Evolutionary conservation across 192 early-diverging fungal species (phyloP), one percentile per base, ranked within the genome.

Genomic region (Funneliformis geosporum): DNA sequence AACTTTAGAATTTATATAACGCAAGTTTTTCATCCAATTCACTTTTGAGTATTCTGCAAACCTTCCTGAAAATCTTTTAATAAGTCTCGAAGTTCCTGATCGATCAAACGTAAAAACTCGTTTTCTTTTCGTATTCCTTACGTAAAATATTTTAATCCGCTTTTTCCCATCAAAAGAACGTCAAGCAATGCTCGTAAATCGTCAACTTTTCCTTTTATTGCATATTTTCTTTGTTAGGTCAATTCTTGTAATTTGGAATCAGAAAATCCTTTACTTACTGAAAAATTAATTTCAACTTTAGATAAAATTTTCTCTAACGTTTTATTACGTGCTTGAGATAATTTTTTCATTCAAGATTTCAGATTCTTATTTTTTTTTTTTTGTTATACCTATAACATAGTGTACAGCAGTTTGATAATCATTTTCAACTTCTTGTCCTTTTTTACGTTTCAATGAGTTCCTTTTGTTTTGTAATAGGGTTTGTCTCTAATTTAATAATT

Each of bases 341-440:
- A 8, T 21, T 55, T 68, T 66, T 4, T 78, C 64, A 38, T 66
- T 66, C 18, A 78, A 40, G 5, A 28, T 78, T 9, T 21, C 72
- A 18, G 18, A 28, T 44, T 85, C 81, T 18, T 21, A 73, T 65
- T 81, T 79, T 46, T 59, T 39, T 16, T 16, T 60, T 10, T 74
- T 74, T 61, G 84, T 83, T 3, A 80, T 71, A 33, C 73, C 68
- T 67, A 86, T 80, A 14, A 79, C 83, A 28, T 81, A 78, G 8
- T 83, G 83, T 8, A 76, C 33, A 1, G 86, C 83, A 6, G 81
- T 82, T 33, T 86, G 83, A 67, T 86, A 83, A 71, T 87, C 86
- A 5, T 76, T 66, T 76, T 86, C 84, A 8, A 86, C 76, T 67
- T 87, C 83, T 25, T 83, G 70, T 23, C 39, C 71, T 77, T 9